phyloP scores from a whole-genome alignment of 306 rosid genomes.

The Hippophae tibetana region DNA sequence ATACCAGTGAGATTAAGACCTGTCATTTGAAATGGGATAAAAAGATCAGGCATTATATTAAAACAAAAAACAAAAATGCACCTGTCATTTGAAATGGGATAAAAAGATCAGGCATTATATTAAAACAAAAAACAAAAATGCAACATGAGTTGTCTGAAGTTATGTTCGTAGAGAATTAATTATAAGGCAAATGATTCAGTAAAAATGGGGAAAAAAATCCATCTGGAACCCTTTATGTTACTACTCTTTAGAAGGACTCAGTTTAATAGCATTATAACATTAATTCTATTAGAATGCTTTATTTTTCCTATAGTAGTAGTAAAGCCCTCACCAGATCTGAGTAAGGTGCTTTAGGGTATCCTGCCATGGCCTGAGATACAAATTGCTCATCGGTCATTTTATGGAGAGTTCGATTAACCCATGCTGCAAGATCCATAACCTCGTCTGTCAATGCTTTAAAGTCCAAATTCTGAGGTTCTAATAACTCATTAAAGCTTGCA shows the following conservation, averaged over 20 bases:
- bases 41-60: not conserved
- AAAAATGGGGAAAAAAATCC: too few species aligned
- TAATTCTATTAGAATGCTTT: not conserved
- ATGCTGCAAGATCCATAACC: conserved; percentile 46
- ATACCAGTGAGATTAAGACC: conserved; percentile 60
- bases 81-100: conserved; percentile 38
- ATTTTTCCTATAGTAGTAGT: not conserved
- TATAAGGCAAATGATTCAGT: conserved; percentile 4
- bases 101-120: not conserved
- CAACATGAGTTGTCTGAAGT: not conserved
- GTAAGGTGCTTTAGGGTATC: conserved; percentile 64
- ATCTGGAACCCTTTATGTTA: not conserved
- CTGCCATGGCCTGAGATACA: conserved; percentile 66
- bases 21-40: conserved; percentile 23
- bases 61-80: not conserved
- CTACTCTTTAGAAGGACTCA: not conserved
- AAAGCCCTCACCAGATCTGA: conserved; percentile 53
- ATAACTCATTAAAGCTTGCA: conserved; percentile 53
- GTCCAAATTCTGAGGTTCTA: conserved; percentile 35
- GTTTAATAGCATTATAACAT: not conserved
- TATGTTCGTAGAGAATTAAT: not conserved
- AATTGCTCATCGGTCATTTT: conserved; percentile 57
- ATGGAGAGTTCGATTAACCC: conserved; percentile 38
- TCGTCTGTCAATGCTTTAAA: conserved; percentile 31
- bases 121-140: not conserved